These are phyloP conservation scores for Endotrypanum monterogeii DNA, from an alignment of 208 protist species.

Conservation along the genomic window DNA sequence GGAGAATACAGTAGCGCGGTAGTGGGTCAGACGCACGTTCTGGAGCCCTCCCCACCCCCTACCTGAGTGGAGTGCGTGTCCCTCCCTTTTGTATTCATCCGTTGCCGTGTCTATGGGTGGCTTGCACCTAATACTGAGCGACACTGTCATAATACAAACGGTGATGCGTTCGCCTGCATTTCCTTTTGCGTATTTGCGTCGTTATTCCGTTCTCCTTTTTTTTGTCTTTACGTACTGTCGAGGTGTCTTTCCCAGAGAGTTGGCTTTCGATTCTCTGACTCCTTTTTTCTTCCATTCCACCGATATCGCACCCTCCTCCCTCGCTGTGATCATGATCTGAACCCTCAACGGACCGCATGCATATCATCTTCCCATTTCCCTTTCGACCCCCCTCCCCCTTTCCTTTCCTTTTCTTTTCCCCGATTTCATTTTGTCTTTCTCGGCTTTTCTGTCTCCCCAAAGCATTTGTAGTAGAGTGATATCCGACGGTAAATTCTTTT, in stretches of 20 bases:
- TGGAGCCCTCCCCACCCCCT: not conserved
- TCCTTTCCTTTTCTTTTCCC: not conserved
- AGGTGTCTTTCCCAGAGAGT: too few relatives aligned
- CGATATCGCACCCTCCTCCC: too few relatives aligned
- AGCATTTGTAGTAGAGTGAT: too few relatives aligned
- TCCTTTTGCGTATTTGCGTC: not conserved
- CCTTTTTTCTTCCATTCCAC: too few relatives aligned
- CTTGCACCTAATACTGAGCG: not conserved
- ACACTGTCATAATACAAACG: not conserved
- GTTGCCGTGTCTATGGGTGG: not conserved
- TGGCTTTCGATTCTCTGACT: too few relatives aligned
- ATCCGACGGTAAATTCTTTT: too few relatives aligned
- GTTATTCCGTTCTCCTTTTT: not conserved
- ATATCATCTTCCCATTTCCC: too few relatives aligned
- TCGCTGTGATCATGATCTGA: too few relatives aligned
- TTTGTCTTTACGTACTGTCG: not conserved
- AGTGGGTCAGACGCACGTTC: not conserved
- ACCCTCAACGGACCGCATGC: too few relatives aligned
- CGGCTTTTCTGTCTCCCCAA: not conserved
- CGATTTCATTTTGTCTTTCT: not conserved
- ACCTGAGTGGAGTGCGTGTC: too few relatives aligned
- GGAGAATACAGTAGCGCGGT: not conserved
- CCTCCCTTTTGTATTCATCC: not conserved
- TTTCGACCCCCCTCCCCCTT: not conserved
- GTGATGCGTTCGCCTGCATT: not conserved